Evolutionary conservation across 78 protist genomes (phyloP).

Genomic region (Dictyostelium firmibasis): DNA sequence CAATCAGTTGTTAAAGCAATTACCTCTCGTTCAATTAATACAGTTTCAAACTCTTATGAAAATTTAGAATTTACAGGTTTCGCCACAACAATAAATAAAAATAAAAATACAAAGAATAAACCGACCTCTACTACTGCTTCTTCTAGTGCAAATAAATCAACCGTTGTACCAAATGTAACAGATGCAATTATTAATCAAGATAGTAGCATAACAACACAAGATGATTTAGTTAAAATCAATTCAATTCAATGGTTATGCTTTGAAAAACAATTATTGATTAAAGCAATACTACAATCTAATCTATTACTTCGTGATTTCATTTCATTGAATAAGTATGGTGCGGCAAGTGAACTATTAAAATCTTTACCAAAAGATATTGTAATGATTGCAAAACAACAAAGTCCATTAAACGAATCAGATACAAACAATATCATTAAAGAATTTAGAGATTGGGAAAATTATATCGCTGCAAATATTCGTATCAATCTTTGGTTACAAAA

Average conservation of each 20-base stretch:
- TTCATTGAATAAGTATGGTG: background rate
- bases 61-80: background rate
- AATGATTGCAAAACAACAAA: background rate
- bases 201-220: constrained; percentile 11
- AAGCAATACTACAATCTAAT: constrained; percentile 37
- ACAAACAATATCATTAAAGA: constrained; percentile 51
- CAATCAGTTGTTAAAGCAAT: constrained; percentile 44
- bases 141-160: background rate
- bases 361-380: constrained; percentile 40
- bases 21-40: background rate
- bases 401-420: background rate
- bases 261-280: constrained; percentile 30
- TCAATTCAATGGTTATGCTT: constrained; percentile 46
- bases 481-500: constrained; percentile 48
- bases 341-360: background rate
- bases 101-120: background rate
- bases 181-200: background rate
- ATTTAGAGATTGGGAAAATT: constrained; percentile 40
- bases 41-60: background rate
- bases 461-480: background rate
- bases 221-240: constrained; percentile 27
- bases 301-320: constrained; percentile 42
- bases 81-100: background rate
- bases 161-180: background rate
- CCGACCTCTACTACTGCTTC: background rate